Evolutionary conservation across 2,329 filamentous ascomycete genomes (phyloP), one percentile per base, ranked within the genome.

Genomic region (Colletotrichum agaves): DNA sequence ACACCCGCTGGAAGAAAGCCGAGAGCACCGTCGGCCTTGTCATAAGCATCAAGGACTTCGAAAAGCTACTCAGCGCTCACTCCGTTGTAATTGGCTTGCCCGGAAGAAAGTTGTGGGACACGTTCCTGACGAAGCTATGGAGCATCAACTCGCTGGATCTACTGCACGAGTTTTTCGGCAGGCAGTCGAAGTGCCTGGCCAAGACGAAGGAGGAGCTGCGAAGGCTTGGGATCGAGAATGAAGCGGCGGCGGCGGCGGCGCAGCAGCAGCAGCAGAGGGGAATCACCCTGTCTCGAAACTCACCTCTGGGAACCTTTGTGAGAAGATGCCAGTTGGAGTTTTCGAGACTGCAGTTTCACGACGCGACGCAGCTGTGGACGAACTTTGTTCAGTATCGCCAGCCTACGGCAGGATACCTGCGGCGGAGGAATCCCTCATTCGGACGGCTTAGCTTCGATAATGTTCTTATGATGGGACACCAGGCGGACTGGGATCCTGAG

Each of bases 31-130:
- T 88, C 60, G 80, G 81, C 61, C 78, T 90, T 47, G 81, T 88
- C 49, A 78, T 86, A 43, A 82, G 83, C 61, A 84, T 90, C 71
- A 80, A 85, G 43, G 82, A 87, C 70, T 90, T 91, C 70, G 87
- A 90, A 76, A 82, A 81, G 61, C 78, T 89, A n/a, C 83, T 90
- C 15, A 75, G 77, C 19, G 79, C 82, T 31, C 83, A 86, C 71
- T 81, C 84, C 5, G 83, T 87, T 31, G 78, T 85, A 27, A 81
- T 83, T 72, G 84, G 85, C 41, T 81, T 93, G 63, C 91, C 93
- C 0, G 93, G 93, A 3, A 87, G 92, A 53, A 91, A 87, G n/a
- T 80, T 98, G n/a, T 96, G 94, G 89, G 94, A 98, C 75, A 82
- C 91, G 2, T 93, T 98, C 63, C 85, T 98, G 12, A 87, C 88